Evolutionary conservation across 495 filamentous ascomycete genomes (phyloP).

Genomic region (Penicillium odoratum): DNA sequence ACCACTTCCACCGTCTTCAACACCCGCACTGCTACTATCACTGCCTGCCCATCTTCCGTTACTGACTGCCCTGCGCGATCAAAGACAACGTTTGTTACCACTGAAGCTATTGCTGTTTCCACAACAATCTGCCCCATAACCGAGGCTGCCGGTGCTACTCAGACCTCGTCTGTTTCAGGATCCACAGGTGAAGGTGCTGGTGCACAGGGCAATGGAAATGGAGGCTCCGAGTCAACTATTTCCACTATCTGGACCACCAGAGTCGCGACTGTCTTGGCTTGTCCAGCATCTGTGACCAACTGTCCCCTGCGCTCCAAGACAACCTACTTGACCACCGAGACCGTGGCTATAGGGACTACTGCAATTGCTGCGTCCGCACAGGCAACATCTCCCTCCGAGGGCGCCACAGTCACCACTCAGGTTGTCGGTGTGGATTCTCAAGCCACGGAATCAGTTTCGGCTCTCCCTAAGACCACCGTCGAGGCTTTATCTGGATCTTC

Average conservation of each 20-base stretch:
- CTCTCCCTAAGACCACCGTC: neutral
- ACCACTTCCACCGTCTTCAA: slow-evolving; percentile 4
- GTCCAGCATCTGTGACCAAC: slow-evolving; percentile 11
- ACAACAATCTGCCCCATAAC: neutral
- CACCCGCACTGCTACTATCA: slow-evolving; percentile 8
- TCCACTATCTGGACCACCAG: slow-evolving; percentile 10
- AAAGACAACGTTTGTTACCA: neutral
- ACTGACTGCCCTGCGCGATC: slow-evolving; percentile 4
- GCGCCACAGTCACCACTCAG: neutral
- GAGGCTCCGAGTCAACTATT: slow-evolving; percentile 4
- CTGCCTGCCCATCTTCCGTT: neutral
- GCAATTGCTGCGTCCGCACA: neutral
- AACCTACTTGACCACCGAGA: slow-evolving; percentile 8
- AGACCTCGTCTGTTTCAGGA: neutral
- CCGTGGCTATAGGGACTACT: slow-evolving; percentile 10
- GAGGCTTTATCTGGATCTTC: neutral
- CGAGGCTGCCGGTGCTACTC: slow-evolving; percentile 5
- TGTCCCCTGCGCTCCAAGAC: slow-evolving; percentile 12
- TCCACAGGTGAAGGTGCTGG: neutral
- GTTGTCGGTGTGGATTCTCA: neutral
- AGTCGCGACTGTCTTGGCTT: slow-evolving; percentile 7
- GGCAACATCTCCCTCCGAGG: neutral
- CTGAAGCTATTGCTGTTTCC: neutral
- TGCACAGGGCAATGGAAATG: neutral
- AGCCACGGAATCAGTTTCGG: neutral